Evolutionary conservation across 2,329 filamentous ascomycete genomes (phyloP).

Genomic region (Ophiosphaerella korrae): DNA sequence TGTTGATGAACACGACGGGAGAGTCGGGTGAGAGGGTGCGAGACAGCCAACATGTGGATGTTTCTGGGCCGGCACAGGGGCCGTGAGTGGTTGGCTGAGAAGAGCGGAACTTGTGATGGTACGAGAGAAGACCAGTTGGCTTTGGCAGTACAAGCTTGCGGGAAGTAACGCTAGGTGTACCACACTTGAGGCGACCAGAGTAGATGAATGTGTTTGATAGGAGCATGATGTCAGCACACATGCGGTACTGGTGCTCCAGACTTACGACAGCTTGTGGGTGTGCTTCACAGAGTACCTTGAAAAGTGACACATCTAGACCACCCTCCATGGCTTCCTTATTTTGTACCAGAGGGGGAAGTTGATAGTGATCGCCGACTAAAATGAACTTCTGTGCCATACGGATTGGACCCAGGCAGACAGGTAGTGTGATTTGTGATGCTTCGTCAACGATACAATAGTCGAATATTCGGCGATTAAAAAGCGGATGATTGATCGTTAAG

Average conservation of each 20-base stretch:
- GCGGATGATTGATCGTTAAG: constrained; percentile 83
- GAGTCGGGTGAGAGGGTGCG: constrained; percentile 71
- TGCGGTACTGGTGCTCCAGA: constrained; percentile 94
- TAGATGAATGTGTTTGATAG: constrained; percentile 94
- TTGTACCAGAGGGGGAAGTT: constrained; percentile 90
- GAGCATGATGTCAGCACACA: constrained; percentile 97
- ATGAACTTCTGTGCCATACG: constrained; percentile 92
- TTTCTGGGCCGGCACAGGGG: constrained; percentile 58
- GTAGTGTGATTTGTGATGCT: constrained; percentile 94
- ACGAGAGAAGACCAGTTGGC: constrained; percentile 35
- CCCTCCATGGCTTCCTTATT: constrained; percentile 86
- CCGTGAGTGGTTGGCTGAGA: constrained; percentile 9
- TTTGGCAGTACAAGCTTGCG: constrained; percentile 70
- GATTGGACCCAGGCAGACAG: constrained; percentile 92
- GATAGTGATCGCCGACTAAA: constrained; percentile 94
- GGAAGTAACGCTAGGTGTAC: constrained; percentile 74
- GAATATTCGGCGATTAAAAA: constrained; percentile 88
- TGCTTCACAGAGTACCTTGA: constrained; percentile 87
- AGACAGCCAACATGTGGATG: constrained; percentile 72
- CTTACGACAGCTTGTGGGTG: constrained; percentile 89
- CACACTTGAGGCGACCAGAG: constrained; percentile 86
- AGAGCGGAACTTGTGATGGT: constrained; percentile 36
- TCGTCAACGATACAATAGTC: constrained; percentile 99
- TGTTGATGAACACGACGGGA: constrained; percentile 88
- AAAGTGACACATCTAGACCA: constrained; percentile 89